Conservation (phyloP, 164 flowering plant species). For the Magnolia kwangsiensis region DNA sequence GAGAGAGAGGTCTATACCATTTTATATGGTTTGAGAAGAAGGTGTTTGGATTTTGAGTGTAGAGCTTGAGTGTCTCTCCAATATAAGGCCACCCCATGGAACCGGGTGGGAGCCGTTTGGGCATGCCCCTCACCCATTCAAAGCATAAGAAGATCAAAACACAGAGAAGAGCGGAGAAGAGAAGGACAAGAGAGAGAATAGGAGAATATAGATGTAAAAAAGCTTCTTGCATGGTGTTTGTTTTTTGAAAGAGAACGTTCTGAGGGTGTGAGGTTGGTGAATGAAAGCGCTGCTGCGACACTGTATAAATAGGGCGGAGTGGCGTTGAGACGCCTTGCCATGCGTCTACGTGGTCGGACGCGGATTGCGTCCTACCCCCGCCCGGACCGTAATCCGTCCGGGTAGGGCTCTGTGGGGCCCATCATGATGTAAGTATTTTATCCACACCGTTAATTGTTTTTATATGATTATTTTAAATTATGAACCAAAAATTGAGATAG, state of each 20-base stretch:
- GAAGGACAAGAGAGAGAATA: constrained; percentile 15
- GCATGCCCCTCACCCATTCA: background rate
- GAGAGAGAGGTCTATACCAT: constrained; percentile 28
- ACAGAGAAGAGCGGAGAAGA: background rate
- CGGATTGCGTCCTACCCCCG: too few relatives aligned
- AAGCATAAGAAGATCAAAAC: background rate
- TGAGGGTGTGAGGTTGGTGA: too few relatives aligned
- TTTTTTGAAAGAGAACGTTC: too few relatives aligned
- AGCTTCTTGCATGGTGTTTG: background rate
- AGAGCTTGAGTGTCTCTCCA: constrained; percentile 79
- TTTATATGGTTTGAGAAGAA: constrained; percentile 63
- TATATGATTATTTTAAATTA: too few relatives aligned
- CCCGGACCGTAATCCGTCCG: too few relatives aligned
- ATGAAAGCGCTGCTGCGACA: too few relatives aligned
- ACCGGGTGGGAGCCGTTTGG: constrained; percentile 67
- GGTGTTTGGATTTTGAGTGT: constrained; percentile 65
- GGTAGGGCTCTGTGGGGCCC: too few relatives aligned
- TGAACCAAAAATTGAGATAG: too few relatives aligned
- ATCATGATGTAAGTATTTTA: too few relatives aligned
- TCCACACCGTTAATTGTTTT: too few relatives aligned
- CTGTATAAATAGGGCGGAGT: background rate
- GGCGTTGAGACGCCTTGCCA: background rate
- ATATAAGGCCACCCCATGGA: constrained; percentile 94
- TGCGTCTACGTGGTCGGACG: constrained; percentile 4
- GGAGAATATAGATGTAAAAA: background rate